Evolutionary conservation across 78 protist genomes (phyloP).

Genomic region (Paratrimastix pyriformis): DNA sequence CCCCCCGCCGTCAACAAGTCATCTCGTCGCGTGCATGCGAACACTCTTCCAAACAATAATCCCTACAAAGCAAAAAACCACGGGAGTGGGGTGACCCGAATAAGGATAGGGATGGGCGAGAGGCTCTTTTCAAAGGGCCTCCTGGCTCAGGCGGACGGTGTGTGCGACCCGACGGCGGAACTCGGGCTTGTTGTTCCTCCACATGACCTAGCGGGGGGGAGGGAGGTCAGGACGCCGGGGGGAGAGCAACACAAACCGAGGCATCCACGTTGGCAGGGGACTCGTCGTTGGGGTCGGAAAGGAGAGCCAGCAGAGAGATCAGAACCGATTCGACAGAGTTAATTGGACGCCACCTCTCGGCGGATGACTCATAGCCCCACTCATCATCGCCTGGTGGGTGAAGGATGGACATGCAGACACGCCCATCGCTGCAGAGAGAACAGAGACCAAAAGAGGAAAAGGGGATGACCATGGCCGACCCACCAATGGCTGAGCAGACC

Average conservation of each 20-base stretch:
- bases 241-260: constrained; percentile 2
- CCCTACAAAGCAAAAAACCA: no score
- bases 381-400: constrained; percentile 18
- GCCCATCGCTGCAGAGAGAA: not conserved
- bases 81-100: no score
- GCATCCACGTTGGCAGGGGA: constrained; percentile 21
- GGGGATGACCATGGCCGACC: not conserved
- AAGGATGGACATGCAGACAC: constrained; percentile 21
- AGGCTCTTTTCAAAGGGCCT: not conserved
- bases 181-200: not conserved
- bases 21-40: no score
- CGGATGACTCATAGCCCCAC: constrained; percentile 15
- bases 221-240: not conserved
- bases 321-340: constrained; percentile 15
- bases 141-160: not conserved
- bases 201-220: constrained; percentile 1
- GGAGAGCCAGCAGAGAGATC: not conserved
- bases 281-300: constrained; percentile 12
- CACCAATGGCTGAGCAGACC: no score
- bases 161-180: not conserved
- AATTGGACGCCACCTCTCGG: constrained; percentile 22
- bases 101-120: no score
- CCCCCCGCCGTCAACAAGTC: no score
- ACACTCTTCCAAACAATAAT: no score
- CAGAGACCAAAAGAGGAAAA: not conserved